Conservation (phyloP, 768 basidiomycete species). For the Porphyrellus cyaneotinctus region DNA sequence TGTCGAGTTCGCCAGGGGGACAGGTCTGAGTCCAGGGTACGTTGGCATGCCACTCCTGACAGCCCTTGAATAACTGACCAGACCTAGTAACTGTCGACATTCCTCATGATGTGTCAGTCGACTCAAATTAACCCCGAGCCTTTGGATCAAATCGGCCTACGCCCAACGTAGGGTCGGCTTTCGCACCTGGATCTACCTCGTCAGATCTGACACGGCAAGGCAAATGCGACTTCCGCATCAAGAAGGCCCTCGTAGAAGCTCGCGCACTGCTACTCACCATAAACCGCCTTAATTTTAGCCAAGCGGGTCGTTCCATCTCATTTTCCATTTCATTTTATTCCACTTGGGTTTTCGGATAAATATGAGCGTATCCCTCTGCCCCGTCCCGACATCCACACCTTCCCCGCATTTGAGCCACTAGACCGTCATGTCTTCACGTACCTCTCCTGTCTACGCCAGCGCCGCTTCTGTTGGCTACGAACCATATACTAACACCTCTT, state of each 20-base stretch:
- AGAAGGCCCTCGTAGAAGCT: slow-evolving; percentile 21
- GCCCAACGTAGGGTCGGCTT: slow-evolving; percentile 5
- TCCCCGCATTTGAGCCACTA: slow-evolving; percentile 1
- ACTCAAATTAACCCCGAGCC: slow-evolving; percentile 7
- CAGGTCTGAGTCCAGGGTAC: neutral
- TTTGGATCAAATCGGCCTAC: slow-evolving; percentile 1
- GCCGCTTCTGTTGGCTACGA: slow-evolving; percentile 28
- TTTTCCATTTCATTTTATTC: slow-evolving; percentile 12
- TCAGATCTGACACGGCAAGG: slow-evolving; percentile 12
- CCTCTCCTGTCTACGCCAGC: slow-evolving; percentile 26
- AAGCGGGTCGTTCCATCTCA: slow-evolving; percentile 18
- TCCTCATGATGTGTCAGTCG: slow-evolving; percentile 1
- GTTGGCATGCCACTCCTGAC: neutral
- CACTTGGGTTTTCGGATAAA: slow-evolving; percentile 24
- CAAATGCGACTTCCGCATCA: slow-evolving; percentile 21
- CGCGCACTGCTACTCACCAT: slow-evolving; percentile 25
- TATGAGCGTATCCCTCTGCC: slow-evolving; percentile 16
- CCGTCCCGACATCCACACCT: slow-evolving; percentile 1
- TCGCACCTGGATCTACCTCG: slow-evolving; percentile 18
- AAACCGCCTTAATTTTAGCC: slow-evolving; percentile 28
- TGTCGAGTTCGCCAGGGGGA: neutral
- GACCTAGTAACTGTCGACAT: neutral
- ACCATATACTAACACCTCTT: slow-evolving; percentile 17
- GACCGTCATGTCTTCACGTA: slow-evolving; percentile 25
- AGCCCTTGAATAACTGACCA: neutral